A percentile compares a stretch with the other conserved stretches of the same genome.
Evolutionary conservation across 1,139 yeast genomes (phyloP).

Genomic region (Taphrina betulina): DNA sequence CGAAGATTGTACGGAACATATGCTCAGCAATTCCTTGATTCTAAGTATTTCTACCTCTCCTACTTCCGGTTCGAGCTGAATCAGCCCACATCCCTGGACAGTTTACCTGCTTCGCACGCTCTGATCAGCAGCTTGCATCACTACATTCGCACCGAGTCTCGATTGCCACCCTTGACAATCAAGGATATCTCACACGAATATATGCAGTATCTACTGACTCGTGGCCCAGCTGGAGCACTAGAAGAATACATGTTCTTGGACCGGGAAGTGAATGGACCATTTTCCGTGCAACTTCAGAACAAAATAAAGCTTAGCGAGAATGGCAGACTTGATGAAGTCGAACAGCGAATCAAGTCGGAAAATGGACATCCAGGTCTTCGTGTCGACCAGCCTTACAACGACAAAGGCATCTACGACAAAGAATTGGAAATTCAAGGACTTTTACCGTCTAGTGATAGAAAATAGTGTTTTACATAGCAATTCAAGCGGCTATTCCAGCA

Average conservation of each 20-base stretch:
- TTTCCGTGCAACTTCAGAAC: conserved; percentile 39
- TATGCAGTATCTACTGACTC: conserved; percentile 41
- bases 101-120: conserved; percentile 33
- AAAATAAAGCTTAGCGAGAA: conserved; percentile 32
- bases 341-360: conserved; percentile 39
- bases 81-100: conserved; percentile 35
- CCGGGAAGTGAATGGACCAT: conserved; percentile 45
- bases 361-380: conserved; percentile 46
- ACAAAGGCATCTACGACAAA: conserved; percentile 20
- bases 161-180: conserved; percentile 42
- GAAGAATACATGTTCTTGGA: conserved; percentile 44
- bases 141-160: conserved; percentile 38
- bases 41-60: conserved; percentile 43
- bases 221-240: conserved; percentile 39
- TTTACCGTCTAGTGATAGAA: neutral
- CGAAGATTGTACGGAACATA: conserved; percentile 39
- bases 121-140: conserved; percentile 38
- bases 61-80: conserved; percentile 43
- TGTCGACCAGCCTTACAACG: conserved; percentile 38
- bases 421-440: conserved; percentile 21
- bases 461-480: neutral
- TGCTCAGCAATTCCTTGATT: conserved; percentile 38
- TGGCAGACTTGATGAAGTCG: conserved; percentile 31
- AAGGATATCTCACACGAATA: conserved; percentile 42
- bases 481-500: too few relatives aligned